Evolutionary conservation across 306 rosid genomes (phyloP).

Genomic region (Cercis canadensis): DNA sequence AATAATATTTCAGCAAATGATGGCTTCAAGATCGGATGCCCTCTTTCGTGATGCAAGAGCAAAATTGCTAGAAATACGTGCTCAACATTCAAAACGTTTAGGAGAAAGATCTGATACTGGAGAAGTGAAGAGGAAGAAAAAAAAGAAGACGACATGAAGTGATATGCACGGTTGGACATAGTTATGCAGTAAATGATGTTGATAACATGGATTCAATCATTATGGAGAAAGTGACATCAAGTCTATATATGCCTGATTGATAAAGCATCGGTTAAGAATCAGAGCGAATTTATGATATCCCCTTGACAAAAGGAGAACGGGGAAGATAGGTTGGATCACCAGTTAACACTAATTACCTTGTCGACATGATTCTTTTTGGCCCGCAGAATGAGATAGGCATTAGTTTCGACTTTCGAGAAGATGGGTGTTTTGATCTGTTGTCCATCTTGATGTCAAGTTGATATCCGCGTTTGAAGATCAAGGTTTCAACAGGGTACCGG

Average conservation of each 20-base stretch:
- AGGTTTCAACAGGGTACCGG: conserved; percentile 11
- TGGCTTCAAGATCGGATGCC: conserved; percentile 84
- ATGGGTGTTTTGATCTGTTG: background rate
- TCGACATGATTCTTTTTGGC: conserved; percentile 3
- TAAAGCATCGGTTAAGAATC: conserved; percentile 19
- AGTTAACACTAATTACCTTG: background rate
- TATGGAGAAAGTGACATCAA: background rate
- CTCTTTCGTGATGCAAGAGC: conserved; percentile 76
- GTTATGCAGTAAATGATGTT: conserved; percentile 28
- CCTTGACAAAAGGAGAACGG: conserved; percentile 16
- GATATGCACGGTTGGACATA: conserved; percentile 30
- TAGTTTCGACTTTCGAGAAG: conserved; percentile 22
- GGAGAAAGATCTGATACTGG: conserved; percentile 61
- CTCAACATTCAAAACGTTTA: conserved; percentile 70
- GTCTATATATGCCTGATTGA: background rate
- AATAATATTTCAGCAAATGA: conserved; percentile 73
- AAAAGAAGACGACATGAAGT: conserved; percentile 49
- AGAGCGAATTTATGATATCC: conserved; percentile 18
- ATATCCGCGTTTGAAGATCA: conserved; percentile 25
- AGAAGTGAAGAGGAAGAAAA: conserved; percentile 61
- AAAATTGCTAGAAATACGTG: conserved; percentile 75
- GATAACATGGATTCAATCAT: conserved; percentile 20
- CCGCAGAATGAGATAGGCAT: background rate
- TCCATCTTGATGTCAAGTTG: conserved; percentile 8
- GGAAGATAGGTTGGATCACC: conserved; percentile 20